Conservation (phyloP, 805 yeast species). For the Suhomyces tanzawaensis region DNA sequence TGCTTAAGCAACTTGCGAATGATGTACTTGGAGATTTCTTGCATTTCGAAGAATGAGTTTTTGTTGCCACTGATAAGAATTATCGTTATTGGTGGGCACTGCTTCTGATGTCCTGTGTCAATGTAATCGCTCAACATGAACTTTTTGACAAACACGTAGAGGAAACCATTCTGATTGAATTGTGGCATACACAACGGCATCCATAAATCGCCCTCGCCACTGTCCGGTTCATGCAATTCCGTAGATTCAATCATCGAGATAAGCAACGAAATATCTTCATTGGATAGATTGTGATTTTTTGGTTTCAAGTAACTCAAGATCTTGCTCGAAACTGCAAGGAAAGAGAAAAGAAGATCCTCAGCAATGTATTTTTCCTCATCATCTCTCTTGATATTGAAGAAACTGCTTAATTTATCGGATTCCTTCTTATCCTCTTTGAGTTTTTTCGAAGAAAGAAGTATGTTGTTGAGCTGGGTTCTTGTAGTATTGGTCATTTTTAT, state of each 20-base stretch:
- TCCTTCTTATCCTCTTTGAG: conserved; percentile 9
- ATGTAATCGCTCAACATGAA: conserved; percentile 22
- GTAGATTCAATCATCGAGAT: conserved; percentile 67
- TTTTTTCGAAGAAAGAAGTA: conserved; percentile 39
- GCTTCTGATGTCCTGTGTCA: neutral
- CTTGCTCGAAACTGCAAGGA: conserved; percentile 62
- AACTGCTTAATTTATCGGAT: conserved; percentile 4
- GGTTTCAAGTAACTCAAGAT: conserved; percentile 75
- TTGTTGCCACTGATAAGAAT: conserved; percentile 65
- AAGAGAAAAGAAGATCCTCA: conserved; percentile 67
- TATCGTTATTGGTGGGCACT: conserved; percentile 31
- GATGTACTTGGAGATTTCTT: conserved; percentile 55
- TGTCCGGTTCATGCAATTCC: conserved; percentile 20
- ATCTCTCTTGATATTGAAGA: conserved; percentile 6
- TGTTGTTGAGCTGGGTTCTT: conserved; percentile 56
- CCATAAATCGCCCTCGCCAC: conserved; percentile 76
- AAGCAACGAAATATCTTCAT: conserved; percentile 75
- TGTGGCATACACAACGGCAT: conserved; percentile 89
- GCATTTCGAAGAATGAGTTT: conserved; percentile 75
- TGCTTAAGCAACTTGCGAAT: conserved; percentile 29
- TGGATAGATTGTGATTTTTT: conserved; percentile 69
- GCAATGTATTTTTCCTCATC: conserved; percentile 18
- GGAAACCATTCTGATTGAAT: conserved; percentile 83
- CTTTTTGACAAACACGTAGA: conserved; percentile 70
- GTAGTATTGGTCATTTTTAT: conserved; percentile 52